phyloP scores from a whole-genome alignment of 2,329 filamentous ascomycete species.

The Fusarium haematococcum region DNA sequence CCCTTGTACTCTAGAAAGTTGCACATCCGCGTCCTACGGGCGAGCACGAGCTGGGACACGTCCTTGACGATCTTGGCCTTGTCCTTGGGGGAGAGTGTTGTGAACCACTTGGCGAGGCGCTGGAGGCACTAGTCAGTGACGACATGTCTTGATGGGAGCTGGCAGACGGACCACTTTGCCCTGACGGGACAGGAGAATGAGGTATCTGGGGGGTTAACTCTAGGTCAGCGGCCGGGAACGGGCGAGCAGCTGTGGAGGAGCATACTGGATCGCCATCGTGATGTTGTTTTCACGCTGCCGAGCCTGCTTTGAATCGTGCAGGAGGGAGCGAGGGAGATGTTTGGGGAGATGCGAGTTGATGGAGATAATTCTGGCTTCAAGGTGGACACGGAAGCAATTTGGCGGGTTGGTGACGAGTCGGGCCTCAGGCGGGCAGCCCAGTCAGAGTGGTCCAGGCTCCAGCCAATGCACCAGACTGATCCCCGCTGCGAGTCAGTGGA shows the following conservation, averaged over 20 bases:
- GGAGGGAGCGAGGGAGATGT: constrained; percentile 21
- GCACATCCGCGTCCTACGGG: constrained; percentile 97
- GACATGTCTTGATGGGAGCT: constrained; percentile 10
- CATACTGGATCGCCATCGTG: constrained; percentile 61
- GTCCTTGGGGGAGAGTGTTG: constrained; percentile 94
- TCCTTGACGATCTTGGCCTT: constrained; percentile 99
- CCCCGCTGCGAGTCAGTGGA: constrained; percentile 2
- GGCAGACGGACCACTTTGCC: constrained; percentile 91
- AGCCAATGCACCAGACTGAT: constrained; percentile 16
- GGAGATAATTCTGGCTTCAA: constrained; percentile 41
- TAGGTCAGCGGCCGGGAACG: constrained; percentile 34
- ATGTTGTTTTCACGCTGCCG: constrained; percentile 33
- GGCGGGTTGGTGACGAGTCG: constrained; percentile 46
- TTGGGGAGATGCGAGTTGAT: constrained; percentile 31
- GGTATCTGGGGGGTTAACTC: constrained; percentile 73
- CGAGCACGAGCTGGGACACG: constrained; percentile 96
- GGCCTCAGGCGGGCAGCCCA: constrained; percentile 11
- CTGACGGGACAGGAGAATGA: constrained; percentile 97
- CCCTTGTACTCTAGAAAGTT: constrained; percentile 99
- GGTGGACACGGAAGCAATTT: constrained; percentile 45
- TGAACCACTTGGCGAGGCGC: constrained; percentile 99
- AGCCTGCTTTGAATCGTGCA: constrained; percentile 40
- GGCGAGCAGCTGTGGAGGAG: constrained; percentile 20
- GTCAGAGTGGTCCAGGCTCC: constrained; percentile 25
- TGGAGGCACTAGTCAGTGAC: constrained; percentile 55